Evolutionary conservation across 2,329 filamentous ascomycete genomes (phyloP).

Genomic region (Fusarium protoensiforme): DNA sequence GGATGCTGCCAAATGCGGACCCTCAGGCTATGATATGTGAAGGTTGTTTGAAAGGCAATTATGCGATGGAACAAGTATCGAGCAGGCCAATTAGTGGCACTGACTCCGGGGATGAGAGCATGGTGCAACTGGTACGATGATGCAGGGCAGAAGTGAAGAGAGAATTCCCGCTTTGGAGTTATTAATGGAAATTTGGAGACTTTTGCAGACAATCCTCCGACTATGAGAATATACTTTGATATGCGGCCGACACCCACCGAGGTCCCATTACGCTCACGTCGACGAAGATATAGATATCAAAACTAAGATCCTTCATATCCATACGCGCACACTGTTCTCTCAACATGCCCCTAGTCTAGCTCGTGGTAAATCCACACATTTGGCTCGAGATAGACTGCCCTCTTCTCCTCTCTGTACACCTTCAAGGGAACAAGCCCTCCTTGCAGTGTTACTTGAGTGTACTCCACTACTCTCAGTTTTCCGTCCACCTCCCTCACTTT

Average conservation of each 20-base stretch:
- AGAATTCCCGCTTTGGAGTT: background rate
- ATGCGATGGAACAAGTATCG: background rate
- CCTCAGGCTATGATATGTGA: background rate
- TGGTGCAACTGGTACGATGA: background rate
- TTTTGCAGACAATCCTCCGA: background rate
- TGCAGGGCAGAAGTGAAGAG: background rate
- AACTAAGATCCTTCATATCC: background rate
- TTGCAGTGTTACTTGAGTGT: background rate
- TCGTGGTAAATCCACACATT: background rate
- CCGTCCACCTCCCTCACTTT: background rate
- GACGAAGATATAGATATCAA: background rate
- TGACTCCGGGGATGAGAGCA: background rate
- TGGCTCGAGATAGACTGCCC: background rate
- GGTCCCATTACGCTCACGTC: background rate
- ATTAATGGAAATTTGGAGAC: background rate
- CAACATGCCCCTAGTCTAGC: background rate
- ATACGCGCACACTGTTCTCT: background rate
- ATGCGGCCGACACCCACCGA: background rate
- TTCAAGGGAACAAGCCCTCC: background rate
- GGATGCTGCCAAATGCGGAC: background rate
- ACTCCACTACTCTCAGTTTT: background rate
- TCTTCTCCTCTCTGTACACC: background rate
- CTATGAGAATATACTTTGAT: background rate
- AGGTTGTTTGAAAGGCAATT: background rate
- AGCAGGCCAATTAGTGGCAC: background rate